These are phyloP conservation scores for Aspergillus floridensis DNA, from an alignment of 2,329 filamentous ascomycete genomes.

Conservation along the genomic window DNA sequence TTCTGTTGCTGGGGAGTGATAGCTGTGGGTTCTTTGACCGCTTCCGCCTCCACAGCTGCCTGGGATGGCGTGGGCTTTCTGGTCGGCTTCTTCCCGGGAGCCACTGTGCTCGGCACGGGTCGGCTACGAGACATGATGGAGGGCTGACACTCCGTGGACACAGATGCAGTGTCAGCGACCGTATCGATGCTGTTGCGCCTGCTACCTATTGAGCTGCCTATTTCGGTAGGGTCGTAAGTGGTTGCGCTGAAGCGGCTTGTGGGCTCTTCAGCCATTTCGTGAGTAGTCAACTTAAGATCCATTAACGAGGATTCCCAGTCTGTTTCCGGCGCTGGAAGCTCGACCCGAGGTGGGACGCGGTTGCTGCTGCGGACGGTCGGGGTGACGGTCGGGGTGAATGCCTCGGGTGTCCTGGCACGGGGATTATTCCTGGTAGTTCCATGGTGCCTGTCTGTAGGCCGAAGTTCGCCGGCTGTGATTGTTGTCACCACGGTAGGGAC, in stretches of 20 bases:
- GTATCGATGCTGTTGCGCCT: constrained; percentile 27
- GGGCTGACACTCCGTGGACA: constrained; percentile 29
- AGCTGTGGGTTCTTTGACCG: constrained; percentile 58
- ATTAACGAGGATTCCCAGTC: constrained; percentile 33
- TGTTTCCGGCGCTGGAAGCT: constrained; percentile 25
- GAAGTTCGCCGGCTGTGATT: constrained; percentile 29
- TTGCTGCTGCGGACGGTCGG: constrained; percentile 13
- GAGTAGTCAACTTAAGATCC: constrained; percentile 37
- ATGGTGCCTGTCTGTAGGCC: constrained; percentile 11
- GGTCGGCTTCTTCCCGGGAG: constrained; percentile 34
- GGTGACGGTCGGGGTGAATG: constrained; percentile 10
- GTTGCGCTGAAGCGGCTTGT: constrained; percentile 63
- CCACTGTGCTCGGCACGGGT: constrained; percentile 32
- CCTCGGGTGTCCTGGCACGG: constrained; percentile 22
- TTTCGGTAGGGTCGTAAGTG: constrained; percentile 57
- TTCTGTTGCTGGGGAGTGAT: constrained; percentile 61
- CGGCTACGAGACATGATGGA: constrained; percentile 44
- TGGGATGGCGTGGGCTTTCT: constrained; percentile 46
- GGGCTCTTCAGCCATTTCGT: constrained; percentile 46
- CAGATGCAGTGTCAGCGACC: constrained; percentile 31
- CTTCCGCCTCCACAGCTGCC: constrained; percentile 19
- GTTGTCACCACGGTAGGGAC: constrained; percentile 33
- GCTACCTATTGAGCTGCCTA: constrained; percentile 35
- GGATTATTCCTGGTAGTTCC: constrained; percentile 33
- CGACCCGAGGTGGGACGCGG: constrained; percentile 22